Conservation (phyloP, 2,329 filamentous ascomycete genomes). For the Chrysosphaeria jannelii region DNA sequence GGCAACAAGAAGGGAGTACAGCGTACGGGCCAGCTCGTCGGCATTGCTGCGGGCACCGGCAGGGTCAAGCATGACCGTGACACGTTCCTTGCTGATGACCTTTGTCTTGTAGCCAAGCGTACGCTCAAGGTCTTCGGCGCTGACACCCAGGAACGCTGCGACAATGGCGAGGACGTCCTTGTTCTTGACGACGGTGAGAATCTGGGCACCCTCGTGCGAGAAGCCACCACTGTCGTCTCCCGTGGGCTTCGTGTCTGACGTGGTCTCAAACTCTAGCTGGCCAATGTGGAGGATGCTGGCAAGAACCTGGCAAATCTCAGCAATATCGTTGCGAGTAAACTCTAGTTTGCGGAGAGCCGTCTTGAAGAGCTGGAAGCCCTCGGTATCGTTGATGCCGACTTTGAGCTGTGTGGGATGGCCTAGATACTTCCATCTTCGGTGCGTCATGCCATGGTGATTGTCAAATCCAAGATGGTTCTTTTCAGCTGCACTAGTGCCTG, state of each 20-base stretch:
- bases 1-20: conserved; percentile 81
- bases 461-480: conserved; percentile 52
- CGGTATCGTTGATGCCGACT: conserved; percentile 82
- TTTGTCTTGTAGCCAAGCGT: conserved; percentile 90
- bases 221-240: conserved; percentile 88
- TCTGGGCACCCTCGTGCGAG: conserved; percentile 77
- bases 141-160: conserved; percentile 81
- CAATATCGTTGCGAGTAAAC: conserved; percentile 77
- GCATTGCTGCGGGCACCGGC: conserved; percentile 72
- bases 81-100: conserved; percentile 80
- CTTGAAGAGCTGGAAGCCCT: conserved; percentile 95
- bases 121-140: conserved; percentile 50
- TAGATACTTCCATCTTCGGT: conserved; percentile 82
- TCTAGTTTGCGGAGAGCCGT: conserved; percentile 80
- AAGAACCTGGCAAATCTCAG: conserved; percentile 84
- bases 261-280: conserved; percentile 75
- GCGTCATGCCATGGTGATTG: conserved; percentile 14
- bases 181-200: conserved; percentile 67
- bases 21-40: conserved; percentile 70
- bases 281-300: conserved; percentile 91
- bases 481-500: conserved; percentile 72
- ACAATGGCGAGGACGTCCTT: conserved; percentile 66
- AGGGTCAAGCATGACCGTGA: conserved; percentile 95
- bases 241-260: conserved; percentile 44
- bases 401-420: conserved; percentile 92